Evolutionary conservation across 164 flowering plant genomes (phyloP).

Genomic region (Warburgia ugandensis): DNA sequence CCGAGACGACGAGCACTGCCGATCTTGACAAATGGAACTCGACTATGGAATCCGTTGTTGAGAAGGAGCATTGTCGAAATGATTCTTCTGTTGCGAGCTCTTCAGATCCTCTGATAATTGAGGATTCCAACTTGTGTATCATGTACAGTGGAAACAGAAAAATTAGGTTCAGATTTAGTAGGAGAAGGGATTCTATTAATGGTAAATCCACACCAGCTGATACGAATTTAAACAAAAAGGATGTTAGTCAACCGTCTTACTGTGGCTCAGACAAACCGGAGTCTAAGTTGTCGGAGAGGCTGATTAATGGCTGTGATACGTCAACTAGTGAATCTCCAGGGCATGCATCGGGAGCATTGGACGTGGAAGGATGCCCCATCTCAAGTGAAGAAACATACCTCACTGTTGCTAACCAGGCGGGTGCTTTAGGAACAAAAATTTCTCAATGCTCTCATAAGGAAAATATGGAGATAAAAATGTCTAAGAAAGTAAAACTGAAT

Average conservation of each 20-base stretch:
- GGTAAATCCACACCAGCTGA: conserved; percentile 20
- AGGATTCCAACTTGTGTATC: too few species aligned
- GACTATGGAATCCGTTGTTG: too few species aligned
- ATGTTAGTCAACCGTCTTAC: conserved; percentile 31
- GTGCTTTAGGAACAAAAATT: conserved; percentile 12
- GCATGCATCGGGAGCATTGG: conserved; percentile 19
- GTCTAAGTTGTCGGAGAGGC: background rate
- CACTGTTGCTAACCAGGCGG: conserved; percentile 8
- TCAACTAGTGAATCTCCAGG: too few species aligned
- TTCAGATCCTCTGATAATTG: too few species aligned
- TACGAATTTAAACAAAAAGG: conserved; percentile 20
- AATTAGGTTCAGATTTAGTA: conserved; percentile 33
- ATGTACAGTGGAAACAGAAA: conserved; percentile 51
- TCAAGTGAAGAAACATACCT: conserved; percentile 10
- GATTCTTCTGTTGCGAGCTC: too few species aligned
- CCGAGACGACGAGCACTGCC: too few species aligned
- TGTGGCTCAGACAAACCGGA: conserved; percentile 37
- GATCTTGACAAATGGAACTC: too few species aligned
- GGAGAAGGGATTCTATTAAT: conserved; percentile 38
- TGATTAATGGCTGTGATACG: too few species aligned
- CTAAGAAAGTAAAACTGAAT: conserved; percentile 47
- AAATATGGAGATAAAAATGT: conserved; percentile 31
- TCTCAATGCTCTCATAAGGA: conserved; percentile 17
- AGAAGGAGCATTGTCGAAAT: too few species aligned
- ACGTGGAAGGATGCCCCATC: conserved; percentile 21